A percentile compares a stretch with the other conserved stretches of the same genome.
phyloP scores from a whole-genome alignment of 1,284 basidiomycete species.

The Leccinum variabile region DNA sequence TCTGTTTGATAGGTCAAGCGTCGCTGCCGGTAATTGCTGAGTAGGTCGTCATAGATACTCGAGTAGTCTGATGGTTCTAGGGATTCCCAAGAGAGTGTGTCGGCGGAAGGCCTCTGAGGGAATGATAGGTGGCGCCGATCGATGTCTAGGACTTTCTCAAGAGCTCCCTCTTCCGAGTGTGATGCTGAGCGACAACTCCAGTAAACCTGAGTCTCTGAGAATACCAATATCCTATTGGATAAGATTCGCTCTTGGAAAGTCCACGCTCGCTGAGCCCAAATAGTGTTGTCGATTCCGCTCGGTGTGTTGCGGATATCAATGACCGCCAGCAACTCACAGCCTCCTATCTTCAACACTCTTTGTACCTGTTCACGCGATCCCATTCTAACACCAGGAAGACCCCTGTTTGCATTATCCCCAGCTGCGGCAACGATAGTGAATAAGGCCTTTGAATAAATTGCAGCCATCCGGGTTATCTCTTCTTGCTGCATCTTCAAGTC shows the following conservation, averaged over 20 bases:
- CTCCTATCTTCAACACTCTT: slow-evolving; percentile 9
- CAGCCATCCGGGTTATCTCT: slow-evolving; percentile 24
- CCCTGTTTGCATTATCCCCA: slow-evolving; percentile 19
- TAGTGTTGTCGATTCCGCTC: slow-evolving; percentile 6
- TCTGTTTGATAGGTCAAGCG: slow-evolving; percentile 16
- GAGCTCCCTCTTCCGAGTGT: slow-evolving; percentile 17
- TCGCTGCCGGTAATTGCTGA: slow-evolving; percentile 16
- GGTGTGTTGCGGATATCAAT: slow-evolving; percentile 8
- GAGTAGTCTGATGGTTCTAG: not conserved
- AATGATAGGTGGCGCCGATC: slow-evolving; percentile 2
- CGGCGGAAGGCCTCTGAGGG: not conserved
- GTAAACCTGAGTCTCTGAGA: slow-evolving; percentile 22
- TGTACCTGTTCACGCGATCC: slow-evolving; percentile 12
- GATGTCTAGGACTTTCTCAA: not conserved
- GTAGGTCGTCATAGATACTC: slow-evolving; percentile 4
- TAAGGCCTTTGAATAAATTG: slow-evolving; percentile 20
- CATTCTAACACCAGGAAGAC: slow-evolving; percentile 13
- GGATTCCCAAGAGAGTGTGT: slow-evolving; percentile 2
- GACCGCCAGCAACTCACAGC: slow-evolving; percentile 13
- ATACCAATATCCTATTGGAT: slow-evolving; percentile 22
- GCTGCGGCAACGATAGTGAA: slow-evolving; percentile 26
- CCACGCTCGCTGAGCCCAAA: slow-evolving; percentile 23
- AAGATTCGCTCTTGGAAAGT: slow-evolving; percentile 27
- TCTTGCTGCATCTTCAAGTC: slow-evolving; percentile 18
- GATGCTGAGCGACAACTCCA: slow-evolving; percentile 19